A percentile compares a stretch with the other conserved stretches of the same genome.
phyloP scores from a whole-genome alignment of 1,139 yeast species.

The Hyphopichia khmerensis region DNA sequence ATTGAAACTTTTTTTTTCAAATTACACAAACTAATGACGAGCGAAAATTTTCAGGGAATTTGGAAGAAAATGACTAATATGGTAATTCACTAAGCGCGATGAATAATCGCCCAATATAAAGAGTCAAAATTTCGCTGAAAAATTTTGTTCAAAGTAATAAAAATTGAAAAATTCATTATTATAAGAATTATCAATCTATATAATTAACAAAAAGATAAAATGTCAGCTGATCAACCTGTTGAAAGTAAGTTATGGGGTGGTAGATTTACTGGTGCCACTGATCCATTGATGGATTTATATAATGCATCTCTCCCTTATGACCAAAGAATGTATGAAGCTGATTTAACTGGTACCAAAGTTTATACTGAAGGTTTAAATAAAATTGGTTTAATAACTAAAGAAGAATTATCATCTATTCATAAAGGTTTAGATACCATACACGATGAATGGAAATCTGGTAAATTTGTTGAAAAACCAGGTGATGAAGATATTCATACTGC shows the following conservation, averaged over 20 bases:
- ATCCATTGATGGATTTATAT: slow-evolving; percentile 95
- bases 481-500: slow-evolving; percentile 99
- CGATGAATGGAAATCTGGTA: slow-evolving; percentile 76
- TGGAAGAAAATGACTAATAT: background rate
- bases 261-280: slow-evolving; percentile 94
- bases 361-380: slow-evolving; percentile 86
- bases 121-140: background rate
- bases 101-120: slow-evolving; percentile 8
- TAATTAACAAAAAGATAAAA: slow-evolving; percentile 1
- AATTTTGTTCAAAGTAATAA: no score
- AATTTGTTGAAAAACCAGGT: slow-evolving; percentile 80
- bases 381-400: slow-evolving; percentile 66
- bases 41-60: slow-evolving; percentile 1
- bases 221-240: slow-evolving; percentile 42
- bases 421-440: slow-evolving; percentile 70
- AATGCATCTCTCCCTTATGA: slow-evolving; percentile 97
- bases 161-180: no score
- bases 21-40: background rate
- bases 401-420: slow-evolving; percentile 79
- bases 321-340: slow-evolving; percentile 91
- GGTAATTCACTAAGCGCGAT: slow-evolving; percentile 31
- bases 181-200: no score
- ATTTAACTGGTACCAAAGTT: slow-evolving; percentile 88
- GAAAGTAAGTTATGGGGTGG: slow-evolving; percentile 94
- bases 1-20: no score